A percentile compares a stretch with the other conserved stretches of the same genome.
phyloP scores from a whole-genome alignment of 768 basidiomycete genomes.

The Clathrus columnatus region DNA sequence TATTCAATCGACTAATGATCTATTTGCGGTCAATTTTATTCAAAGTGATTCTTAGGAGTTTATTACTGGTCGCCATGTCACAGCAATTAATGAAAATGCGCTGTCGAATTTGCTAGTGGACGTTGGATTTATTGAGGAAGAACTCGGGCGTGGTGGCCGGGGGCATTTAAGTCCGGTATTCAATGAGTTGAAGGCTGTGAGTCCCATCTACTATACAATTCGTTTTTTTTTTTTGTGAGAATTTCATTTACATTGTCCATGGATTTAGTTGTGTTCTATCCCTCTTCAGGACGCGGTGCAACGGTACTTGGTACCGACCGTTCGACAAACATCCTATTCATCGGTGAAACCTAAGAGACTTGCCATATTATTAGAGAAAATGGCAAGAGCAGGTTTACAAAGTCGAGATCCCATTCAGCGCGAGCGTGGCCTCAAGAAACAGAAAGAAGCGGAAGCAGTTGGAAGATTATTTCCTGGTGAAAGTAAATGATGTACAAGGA shows the following conservation, averaged over 20 bases:
- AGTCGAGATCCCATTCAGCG: conserved; percentile 51
- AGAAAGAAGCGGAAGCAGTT: conserved; percentile 71
- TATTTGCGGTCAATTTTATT: neutral
- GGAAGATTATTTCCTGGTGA: conserved; percentile 67
- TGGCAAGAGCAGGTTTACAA: conserved; percentile 56
- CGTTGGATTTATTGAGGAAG: conserved; percentile 82
- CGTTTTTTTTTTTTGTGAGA: no score
- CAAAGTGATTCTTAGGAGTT: conserved; percentile 46
- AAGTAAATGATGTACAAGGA: conserved; percentile 39
- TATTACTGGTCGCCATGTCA: conserved; percentile 64
- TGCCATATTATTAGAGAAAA: conserved; percentile 69
- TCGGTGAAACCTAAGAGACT: conserved; percentile 63
- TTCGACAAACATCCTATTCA: conserved; percentile 58
- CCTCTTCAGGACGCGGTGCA: conserved; percentile 65
- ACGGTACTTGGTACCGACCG: conserved; percentile 66
- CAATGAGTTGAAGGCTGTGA: conserved; percentile 67
- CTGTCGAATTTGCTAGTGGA: conserved; percentile 81
- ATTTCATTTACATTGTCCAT: conserved; percentile 2
- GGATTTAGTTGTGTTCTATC: conserved; percentile 39
- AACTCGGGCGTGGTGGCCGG: conserved; percentile 68
- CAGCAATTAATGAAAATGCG: conserved; percentile 81
- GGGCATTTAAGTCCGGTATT: conserved; percentile 65
- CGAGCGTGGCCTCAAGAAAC: conserved; percentile 61
- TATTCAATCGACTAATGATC: neutral
- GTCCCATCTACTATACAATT: conserved; percentile 18